Evolutionary conservation across 106 monocot genomes (phyloP), one percentile per base, ranked within the genome.

Genomic region (Posidonia australis): DNA sequence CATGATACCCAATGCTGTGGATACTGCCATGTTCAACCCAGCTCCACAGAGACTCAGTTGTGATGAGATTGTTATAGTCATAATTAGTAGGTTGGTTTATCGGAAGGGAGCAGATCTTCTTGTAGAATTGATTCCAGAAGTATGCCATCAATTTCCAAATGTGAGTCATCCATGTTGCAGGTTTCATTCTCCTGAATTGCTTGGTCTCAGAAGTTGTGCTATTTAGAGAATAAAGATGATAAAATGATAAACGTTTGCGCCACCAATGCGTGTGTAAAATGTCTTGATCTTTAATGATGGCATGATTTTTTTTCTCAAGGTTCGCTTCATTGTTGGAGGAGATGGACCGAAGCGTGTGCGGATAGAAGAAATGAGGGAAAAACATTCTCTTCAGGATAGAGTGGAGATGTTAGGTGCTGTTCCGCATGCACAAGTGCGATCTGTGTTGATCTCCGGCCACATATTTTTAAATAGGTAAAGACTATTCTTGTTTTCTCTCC

Each of bases 331-430:
- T 63, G 72, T 94, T 74, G 93, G 93, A 59, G 93, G 93, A 71
- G 93, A 94, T 82, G 93, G 93, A 10, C 86, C 89, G 47, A 94
- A 94, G 76, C 78, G 93, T 46, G 86, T 94, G 66, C 77, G 89
- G 17, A 58, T 94, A n/a, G 93, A 94, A 78, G 93, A 94, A 61
- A 94, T 94, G 93, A 86, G 93, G 77, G 93, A 94, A 59, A 94
- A 94, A 67, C 74, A 86, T 46, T 94, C 86, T 74, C 83, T 94
- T 72, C 93, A 94, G 65, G 93, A 94, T 46, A 86, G 89, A 74
- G 93, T 94, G 67, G 79, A 79, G 26, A 94, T 94, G 93, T 64
- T 94, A 60, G 93, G 93, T 13, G 93, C 93, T 56, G 93, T 94
- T 71, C 93, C 83, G 46, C 93, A 94, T 86, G 81, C 93, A 78